Percentiles rank a stretch among this genome's conserved stretches.
These are phyloP conservation scores for Auxenochlorella protothecoides DNA, from an alignment of 139 green algal species.

Conservation along the genomic window DNA sequence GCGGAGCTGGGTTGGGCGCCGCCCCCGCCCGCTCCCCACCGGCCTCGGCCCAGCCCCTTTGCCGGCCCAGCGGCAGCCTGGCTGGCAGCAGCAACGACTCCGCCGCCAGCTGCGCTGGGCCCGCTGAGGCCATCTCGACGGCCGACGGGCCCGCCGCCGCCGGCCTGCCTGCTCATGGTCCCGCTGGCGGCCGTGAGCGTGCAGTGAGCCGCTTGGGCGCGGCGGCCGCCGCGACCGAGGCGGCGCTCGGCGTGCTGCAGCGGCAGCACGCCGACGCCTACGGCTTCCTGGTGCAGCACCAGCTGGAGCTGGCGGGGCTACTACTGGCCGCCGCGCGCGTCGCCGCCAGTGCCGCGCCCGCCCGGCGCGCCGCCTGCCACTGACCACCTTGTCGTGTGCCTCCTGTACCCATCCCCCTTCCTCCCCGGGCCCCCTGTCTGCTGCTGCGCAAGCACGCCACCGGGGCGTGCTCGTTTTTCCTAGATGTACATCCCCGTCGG, in stretches of 20 bases:
- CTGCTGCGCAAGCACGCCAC: too few species aligned
- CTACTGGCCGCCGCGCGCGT: neutral
- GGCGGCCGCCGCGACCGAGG: neutral
- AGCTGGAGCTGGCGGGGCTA: constrained; percentile 10
- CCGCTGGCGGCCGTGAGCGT: too few species aligned
- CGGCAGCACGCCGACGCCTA: constrained; percentile 5
- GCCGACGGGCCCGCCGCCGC: too few species aligned
- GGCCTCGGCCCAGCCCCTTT: too few species aligned
- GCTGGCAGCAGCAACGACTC: neutral
- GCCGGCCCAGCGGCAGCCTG: neutral
- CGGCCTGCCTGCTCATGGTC: too few species aligned
- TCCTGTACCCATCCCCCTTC: too few species aligned
- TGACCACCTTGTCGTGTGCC: too few species aligned
- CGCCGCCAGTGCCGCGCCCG: neutral
- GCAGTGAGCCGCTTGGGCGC: neutral
- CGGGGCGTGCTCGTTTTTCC: too few species aligned
- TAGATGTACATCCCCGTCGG: too few species aligned
- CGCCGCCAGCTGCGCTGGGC: neutral
- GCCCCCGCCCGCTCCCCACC: too few species aligned
- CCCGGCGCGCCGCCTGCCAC: too few species aligned
- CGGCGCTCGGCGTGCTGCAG: constrained; percentile 1
- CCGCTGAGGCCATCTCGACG: neutral
- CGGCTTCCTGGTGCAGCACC: constrained; percentile 11
- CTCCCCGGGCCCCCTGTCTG: too few species aligned
- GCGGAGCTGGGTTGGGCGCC: neutral